Evolutionary conservation across 2,329 filamentous ascomycete genomes (phyloP), one percentile per base, ranked within the genome.

Genomic region (Nothopassalora personata): DNA sequence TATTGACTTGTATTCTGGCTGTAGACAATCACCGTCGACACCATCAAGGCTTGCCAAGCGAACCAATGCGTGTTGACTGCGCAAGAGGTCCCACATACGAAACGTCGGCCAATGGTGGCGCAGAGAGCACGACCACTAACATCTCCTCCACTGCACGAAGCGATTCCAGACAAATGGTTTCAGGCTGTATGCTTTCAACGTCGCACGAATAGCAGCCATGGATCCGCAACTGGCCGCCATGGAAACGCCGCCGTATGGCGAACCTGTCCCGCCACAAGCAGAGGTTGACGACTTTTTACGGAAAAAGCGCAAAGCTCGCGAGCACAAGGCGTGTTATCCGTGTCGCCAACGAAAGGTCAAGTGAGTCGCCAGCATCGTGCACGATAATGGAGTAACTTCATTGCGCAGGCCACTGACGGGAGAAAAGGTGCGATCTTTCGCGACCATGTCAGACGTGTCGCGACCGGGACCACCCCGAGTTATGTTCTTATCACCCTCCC

Each of bases 251-350:
- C 54, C 59, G 18, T 60, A 60, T 36, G 34, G 48, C 10, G 61
- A 64, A 36, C 36, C 53, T 10, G 52, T 66, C 28, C 76, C 76
- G 48, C 66, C 67, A 30, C 74, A 77, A 54, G 70, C 74, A 54
- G 77, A 80, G 56, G 78, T 80, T 58, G 77, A 80, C 68, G 77
- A 80, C 64, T 79, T 80, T 43, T 64, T 80, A 66, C 72, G 77
- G 23, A 72, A 77, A 65, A 80, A 80, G 70, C 72, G 79, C 49
- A 81, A 81, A 65, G 78, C 78, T 49, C 71, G 79, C 31, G 78
- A 80, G 70, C 79, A 81, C 71, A 81, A 80, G 72, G 77, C 77
- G 49, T 80, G 79, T 68, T 80, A 80, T 68, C 78, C 78, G 56
- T 81, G 79, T 67, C 72, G 78, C 47, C 77, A 74, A 63, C 64